A percentile compares a stretch with the other conserved stretches of the same genome.
phyloP scores from a whole-genome alignment of 495 filamentous ascomycete species.

The Cercophora samala region DNA sequence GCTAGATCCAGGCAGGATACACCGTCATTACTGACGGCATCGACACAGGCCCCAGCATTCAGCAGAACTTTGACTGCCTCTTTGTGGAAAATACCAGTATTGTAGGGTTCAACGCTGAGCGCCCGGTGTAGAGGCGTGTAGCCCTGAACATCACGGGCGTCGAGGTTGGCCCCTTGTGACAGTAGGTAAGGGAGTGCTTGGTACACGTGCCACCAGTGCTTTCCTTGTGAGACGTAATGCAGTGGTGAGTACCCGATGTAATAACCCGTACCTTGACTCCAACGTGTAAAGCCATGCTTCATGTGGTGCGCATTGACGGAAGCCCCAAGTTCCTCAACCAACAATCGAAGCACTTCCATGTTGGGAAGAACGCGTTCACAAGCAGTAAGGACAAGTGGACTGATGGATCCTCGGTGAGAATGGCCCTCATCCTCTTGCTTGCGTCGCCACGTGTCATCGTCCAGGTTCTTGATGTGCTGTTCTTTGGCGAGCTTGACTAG shows the following conservation, averaged over 20 bases:
- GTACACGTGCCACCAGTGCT: slow-evolving; percentile 45
- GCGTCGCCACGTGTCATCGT: slow-evolving; percentile 5
- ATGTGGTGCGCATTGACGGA: slow-evolving; percentile 35
- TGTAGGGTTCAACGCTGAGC: slow-evolving; percentile 24
- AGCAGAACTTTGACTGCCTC: slow-evolving; percentile 17
- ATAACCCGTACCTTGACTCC: not conserved
- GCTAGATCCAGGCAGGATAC: slow-evolving; percentile 8
- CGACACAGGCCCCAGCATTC: slow-evolving; percentile 17
- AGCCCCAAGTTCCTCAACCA: slow-evolving; percentile 38
- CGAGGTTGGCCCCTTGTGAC: slow-evolving; percentile 40
- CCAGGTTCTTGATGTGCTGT: slow-evolving; percentile 10
- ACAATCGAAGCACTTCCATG: slow-evolving; percentile 39
- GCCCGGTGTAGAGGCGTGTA: slow-evolving; percentile 44
- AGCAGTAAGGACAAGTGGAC: slow-evolving; percentile 34
- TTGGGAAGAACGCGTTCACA: slow-evolving; percentile 38
- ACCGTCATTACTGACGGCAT: slow-evolving; percentile 1
- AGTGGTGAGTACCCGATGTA: slow-evolving; percentile 31
- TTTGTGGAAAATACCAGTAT: slow-evolving; percentile 20
- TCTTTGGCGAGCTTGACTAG: slow-evolving; percentile 11
- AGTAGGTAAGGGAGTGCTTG: slow-evolving; percentile 44
- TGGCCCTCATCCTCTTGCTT: not conserved
- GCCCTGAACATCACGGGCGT: slow-evolving; percentile 34
- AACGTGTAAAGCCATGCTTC: slow-evolving; percentile 9
- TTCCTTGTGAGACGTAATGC: slow-evolving; percentile 36
- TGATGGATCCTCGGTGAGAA: slow-evolving; percentile 5